Evolutionary conservation across 208 protist genomes (phyloP), one percentile per base, ranked within the genome.

Genomic region (Trypanosoma grayi): DNA sequence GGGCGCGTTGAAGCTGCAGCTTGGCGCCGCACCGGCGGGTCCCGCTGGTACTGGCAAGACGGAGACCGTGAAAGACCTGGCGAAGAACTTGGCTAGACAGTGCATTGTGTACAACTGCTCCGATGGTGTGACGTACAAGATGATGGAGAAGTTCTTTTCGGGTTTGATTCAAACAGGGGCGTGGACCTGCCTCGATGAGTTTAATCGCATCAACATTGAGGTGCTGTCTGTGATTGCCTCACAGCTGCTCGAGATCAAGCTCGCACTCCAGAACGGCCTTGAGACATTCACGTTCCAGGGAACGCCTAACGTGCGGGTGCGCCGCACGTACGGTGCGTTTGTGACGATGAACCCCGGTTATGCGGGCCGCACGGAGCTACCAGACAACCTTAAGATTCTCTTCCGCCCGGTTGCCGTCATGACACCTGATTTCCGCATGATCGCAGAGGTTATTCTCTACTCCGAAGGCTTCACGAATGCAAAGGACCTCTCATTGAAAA

Each of bases 311-410:
- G 98, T 99, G 34, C 73, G 83, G 18, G 87, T 99, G 46, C 93
- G 95, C 1, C 60, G 71, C 7, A 98, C 91, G 22, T 98, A 94
- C 72, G 97, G 95, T 63, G 93, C 96, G 31, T 99, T 99, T 78
- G 96, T 99, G 72, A 99, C 98, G 9, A 99, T 99, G 98, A 99
- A 99, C 73, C 98, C 98, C 10, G 98, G 98, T 50, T 99, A 99
- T 83, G 98, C 98, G 24, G 98, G 98, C 2, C 91, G 98, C 51
- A 99, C 97, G 8, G 97, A 99, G 81, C 90, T 99, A 46, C 98
- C 98, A 9, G 98, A 99, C 78, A 99, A 99, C 77, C 75, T 99
- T 24, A 99, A 99, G 77, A 97, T 97, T 46, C 88, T 99, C 2
- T 99, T 99, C 75, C 89, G 98, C 43, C 98, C 98, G 0, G 95